Evolutionary conservation across 2,329 filamentous ascomycete species (phyloP), one percentile per base, ranked within the genome.

Genomic region (Aaosphaeria arxii): DNA sequence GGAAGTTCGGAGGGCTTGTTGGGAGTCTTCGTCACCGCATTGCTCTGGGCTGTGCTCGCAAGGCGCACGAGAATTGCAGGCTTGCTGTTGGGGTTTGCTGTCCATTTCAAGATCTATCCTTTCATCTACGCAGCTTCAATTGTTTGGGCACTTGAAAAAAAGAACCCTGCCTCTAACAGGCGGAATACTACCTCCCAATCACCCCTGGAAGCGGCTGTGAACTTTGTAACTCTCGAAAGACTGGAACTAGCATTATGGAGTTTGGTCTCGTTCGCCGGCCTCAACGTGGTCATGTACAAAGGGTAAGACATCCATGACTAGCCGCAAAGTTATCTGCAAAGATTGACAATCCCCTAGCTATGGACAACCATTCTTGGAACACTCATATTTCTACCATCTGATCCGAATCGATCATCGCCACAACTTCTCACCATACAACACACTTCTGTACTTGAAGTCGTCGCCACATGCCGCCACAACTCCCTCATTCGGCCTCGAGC

Each of bases 21-120:
- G 6, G 91, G 89, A 11, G 89, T 92, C 0, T 78, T 96, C 66
- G 89, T 95, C 5, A 84, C 90, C 52, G 87, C 83, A 0, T 70
- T 97, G 33, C 72, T 99, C 7, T 97, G 89, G 88, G 88, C 91
- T 0, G 86, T 88, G 1, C 74, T 91, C 54, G 76, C 80, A 44
- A 78, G 77, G 44, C 76, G 76, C n/a, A 74, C 87, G 13, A 62
- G 71, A 1, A 66, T 95, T 6, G 87, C 91, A 0, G 92, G 89
- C 0, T 55, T 85, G 3, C 69, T 97, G 30, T 76, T 99, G 3
- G 94, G 94, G 0, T 72, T 96, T 30, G 84, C 84, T 1, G 91
- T 97, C 29, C 94, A 99, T 72, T 95, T 99, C 74, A 99, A 99
- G 78, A 97, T 99, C 52, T 99, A 99, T 63, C 94, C 94, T 0